A percentile compares a stretch with the other conserved stretches of the same genome.
phyloP scores from a whole-genome alignment of 2,329 filamentous ascomycete species.

The Botrytis galanthina region DNA sequence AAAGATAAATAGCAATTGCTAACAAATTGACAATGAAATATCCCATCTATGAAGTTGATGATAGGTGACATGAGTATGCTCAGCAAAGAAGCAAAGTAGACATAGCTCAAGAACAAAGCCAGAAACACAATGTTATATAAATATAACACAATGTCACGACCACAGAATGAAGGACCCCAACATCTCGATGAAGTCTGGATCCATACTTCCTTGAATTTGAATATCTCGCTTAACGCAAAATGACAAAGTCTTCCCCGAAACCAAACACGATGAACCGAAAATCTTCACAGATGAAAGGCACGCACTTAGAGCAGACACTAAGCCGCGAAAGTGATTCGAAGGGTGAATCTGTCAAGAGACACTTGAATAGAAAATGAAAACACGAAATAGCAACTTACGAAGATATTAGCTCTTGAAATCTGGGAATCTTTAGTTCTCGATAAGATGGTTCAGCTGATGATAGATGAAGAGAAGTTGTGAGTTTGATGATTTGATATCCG shows the following conservation, averaged over 20 bases:
- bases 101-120: not conserved
- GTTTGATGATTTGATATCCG: not conserved
- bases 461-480: not conserved
- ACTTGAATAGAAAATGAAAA: not conserved
- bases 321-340: not conserved
- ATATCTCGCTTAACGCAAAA: slow-evolving; percentile 3
- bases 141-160: not conserved
- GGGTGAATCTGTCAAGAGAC: not conserved
- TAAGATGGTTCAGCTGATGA: not conserved
- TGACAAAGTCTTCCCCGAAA: not conserved
- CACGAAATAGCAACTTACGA: not conserved
- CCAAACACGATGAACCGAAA: slow-evolving; percentile 1
- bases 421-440: not conserved
- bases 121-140: not conserved
- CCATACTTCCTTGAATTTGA: not conserved
- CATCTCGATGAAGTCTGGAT: not conserved
- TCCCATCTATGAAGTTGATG: not conserved
- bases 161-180: not conserved
- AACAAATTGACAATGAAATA: not conserved
- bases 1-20: not conserved
- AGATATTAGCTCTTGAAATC: not conserved
- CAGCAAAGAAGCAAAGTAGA: not conserved
- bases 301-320: not conserved
- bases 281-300: not conserved
- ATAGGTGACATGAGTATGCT: not conserved